Conservation (phyloP, 2,329 filamentous ascomycete genomes). For the Emergomyces pasteurianus region DNA sequence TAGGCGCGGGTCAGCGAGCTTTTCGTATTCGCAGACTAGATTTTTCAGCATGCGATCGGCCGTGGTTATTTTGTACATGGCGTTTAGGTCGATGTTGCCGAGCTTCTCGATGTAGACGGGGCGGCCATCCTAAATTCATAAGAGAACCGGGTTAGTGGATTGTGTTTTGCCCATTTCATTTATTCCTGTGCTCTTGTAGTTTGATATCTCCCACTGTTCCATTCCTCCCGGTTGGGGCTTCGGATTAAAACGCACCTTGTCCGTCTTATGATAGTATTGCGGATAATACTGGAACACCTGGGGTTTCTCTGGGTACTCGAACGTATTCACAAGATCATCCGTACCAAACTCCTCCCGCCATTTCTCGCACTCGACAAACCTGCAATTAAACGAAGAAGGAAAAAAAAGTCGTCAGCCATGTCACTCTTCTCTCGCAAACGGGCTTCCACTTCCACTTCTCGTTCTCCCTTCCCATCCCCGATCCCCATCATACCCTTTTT, state of each 20-base stretch:
- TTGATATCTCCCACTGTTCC: not conserved
- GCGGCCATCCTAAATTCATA: slow-evolving; percentile 66
- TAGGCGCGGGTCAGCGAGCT: slow-evolving; percentile 80
- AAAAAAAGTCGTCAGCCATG: not conserved
- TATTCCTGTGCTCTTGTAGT: too few relatives aligned
- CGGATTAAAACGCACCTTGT: slow-evolving; percentile 33
- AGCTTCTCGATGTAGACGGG: slow-evolving; percentile 96
- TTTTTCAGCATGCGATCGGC: slow-evolving; percentile 91
- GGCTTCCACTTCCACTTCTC: not conserved
- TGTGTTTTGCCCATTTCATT: too few relatives aligned
- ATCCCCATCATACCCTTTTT: not conserved
- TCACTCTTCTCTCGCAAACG: not conserved
- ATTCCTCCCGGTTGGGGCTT: not conserved
- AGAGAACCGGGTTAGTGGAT: not conserved
- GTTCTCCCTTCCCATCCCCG: too few relatives aligned
- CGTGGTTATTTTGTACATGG: slow-evolving; percentile 88
- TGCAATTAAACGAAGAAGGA: slow-evolving; percentile 30
- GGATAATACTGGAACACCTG: slow-evolving; percentile 85
- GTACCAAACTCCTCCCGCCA: slow-evolving; percentile 84
- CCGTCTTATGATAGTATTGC: slow-evolving; percentile 91
- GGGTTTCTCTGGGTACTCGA: slow-evolving; percentile 77
- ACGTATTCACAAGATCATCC: slow-evolving; percentile 65
- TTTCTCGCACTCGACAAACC: slow-evolving; percentile 82
- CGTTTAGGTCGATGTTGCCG: slow-evolving; percentile 79
- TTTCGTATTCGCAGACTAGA: slow-evolving; percentile 96